Base-by-base conservation (phyloP, 768 basidiomycete genomes). In the Amanita rimosa region DNA sequence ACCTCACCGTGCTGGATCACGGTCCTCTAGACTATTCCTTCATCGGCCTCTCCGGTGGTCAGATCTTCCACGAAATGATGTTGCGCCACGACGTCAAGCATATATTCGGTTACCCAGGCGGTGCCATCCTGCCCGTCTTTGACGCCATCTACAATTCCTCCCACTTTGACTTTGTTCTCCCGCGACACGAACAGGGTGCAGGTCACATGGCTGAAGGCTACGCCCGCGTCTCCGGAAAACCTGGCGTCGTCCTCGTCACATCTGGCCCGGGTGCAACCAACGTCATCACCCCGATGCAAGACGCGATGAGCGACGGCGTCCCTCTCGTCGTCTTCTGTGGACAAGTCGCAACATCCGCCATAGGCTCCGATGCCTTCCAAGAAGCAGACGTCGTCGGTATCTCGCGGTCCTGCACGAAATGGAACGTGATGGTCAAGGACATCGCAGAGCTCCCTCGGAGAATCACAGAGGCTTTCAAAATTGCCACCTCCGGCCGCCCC, bases 11-110 rank as follows among this genome's bases (percentile, higher is more conserved):
- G 8, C 68, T 68, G 10, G 67, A 68, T 0, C 68, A 64, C 4
- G 63, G 67, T 24, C 71, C 72, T 35, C 66, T 87, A 52, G 90
- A 93, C 62, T 75, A 81, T 58, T 83, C 86, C 6, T 98, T 99
- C 60, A 76, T 98, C 48, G 96, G 95, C 43, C 77, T 94, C 64
- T 90, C 91, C 17, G 95, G 95, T 10, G 95, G 95, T 22, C 79
- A 97, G 66, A 97, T 99, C 62, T 96, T 99, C 71, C 93, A 99
- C 65, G 95, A 99, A 68, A 98, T 99, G 95, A 95, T 99, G 90
- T 82, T 94, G 53, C 78, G 95, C 40, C 96, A 99, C 61, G 80
- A 76, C 50, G 94, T 98, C 57, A 96, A 94, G 66, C 90, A 97
- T 59, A 77, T 99, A 40, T 98, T 99, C 59, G 95, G 95, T 33